Conservation (phyloP, 1,284 basidiomycete species). For the Fistulina hepatica region DNA sequence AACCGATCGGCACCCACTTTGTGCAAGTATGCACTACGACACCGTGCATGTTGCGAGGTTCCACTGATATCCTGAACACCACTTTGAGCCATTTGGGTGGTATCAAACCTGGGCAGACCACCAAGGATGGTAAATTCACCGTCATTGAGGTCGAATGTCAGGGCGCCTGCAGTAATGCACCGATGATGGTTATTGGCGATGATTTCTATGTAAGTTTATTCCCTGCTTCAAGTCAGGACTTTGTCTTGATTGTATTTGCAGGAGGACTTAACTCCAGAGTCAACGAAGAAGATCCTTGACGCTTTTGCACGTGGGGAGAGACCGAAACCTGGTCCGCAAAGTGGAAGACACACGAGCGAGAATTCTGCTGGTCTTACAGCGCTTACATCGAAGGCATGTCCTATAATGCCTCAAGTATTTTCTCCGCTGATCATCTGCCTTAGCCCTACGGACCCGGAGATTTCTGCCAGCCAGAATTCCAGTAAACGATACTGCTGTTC, state of each 20-base stretch:
- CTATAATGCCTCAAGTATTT: not conserved
- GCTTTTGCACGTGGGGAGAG: constrained; percentile 79
- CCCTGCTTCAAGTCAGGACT: constrained; percentile 5
- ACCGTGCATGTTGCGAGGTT: constrained; percentile 94
- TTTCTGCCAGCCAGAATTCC: constrained; percentile 1
- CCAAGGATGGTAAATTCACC: constrained; percentile 93
- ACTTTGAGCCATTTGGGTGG: constrained; percentile 79
- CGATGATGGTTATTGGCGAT: constrained; percentile 95
- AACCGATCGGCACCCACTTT: constrained; percentile 92
- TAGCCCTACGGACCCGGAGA: constrained; percentile 1
- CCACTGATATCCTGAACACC: constrained; percentile 81
- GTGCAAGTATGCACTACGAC: constrained; percentile 99
- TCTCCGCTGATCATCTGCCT: not conserved
- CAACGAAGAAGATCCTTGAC: constrained; percentile 82
- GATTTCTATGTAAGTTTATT: constrained; percentile 77
- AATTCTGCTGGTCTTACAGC: constrained; percentile 85
- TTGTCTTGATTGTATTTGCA: constrained; percentile 24
- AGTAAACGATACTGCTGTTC: too few species aligned
- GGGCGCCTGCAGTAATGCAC: constrained; percentile 98
- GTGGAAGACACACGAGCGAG: constrained; percentile 76
- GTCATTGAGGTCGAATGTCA: constrained; percentile 98
- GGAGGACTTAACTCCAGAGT: constrained; percentile 95
- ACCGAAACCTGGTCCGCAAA: constrained; percentile 89
- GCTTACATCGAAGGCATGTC: constrained; percentile 67
- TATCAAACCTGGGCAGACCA: constrained; percentile 83